Evolutionary conservation across 2,329 filamentous ascomycete species (phyloP).

Genomic region (Colletotrichum sp.): DNA sequence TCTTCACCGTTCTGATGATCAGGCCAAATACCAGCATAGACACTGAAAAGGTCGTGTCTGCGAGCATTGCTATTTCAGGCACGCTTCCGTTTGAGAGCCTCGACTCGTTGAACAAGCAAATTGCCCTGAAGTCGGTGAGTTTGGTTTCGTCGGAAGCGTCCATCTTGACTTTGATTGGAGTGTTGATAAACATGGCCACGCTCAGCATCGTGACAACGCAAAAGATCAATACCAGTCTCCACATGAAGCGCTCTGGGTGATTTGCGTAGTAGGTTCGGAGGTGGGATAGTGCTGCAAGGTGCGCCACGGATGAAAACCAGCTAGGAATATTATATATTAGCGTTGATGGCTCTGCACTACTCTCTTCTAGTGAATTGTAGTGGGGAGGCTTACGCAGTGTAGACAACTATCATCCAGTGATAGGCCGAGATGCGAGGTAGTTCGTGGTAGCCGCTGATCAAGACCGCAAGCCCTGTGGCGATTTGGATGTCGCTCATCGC

Average conservation of each 20-base stretch:
- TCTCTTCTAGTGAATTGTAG: rapidly evolving
- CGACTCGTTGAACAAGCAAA: background rate
- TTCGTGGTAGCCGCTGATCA: background rate
- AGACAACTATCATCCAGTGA: background rate
- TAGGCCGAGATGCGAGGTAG: background rate
- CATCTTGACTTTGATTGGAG: background rate
- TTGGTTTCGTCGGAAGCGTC: rapidly evolving
- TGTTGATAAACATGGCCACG: background rate
- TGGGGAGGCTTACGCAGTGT: rapidly evolving
- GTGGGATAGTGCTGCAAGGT: background rate
- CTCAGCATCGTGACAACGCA: background rate
- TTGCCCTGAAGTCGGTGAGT: background rate
- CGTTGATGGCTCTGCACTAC: rapidly evolving
- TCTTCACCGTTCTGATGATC: background rate
- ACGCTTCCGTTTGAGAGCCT: background rate
- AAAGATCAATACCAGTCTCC: background rate
- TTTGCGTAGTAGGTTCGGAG: background rate
- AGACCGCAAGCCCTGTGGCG: background rate
- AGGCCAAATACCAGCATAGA: background rate
- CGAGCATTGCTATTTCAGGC: background rate
- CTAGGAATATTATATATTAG: background rate
- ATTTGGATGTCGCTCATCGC: background rate
- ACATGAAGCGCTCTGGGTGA: background rate
- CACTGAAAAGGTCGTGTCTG: background rate
- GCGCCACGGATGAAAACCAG: background rate